phyloP scores from a whole-genome alignment of 2,329 filamentous ascomycete species.

The Sporothrix variecibatus region DNA sequence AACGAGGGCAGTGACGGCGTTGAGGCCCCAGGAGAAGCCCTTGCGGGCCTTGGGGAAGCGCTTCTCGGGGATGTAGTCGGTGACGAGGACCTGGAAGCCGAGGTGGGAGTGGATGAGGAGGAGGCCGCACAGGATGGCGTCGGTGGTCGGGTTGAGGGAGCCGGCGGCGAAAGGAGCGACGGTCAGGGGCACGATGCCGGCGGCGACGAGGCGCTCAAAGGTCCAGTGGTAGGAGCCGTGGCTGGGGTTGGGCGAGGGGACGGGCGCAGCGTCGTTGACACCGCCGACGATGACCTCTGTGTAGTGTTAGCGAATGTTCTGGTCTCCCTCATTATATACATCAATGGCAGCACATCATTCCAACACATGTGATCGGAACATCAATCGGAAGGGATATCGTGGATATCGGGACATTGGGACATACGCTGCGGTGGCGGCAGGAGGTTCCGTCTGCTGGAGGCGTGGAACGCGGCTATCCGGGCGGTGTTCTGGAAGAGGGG shows the following conservation, averaged over 20 bases:
- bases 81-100: conserved; percentile 86
- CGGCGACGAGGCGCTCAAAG: conserved; percentile 84
- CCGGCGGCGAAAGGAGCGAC: conserved; percentile 90
- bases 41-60: conserved; percentile 68
- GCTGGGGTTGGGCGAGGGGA: conserved; percentile 70
- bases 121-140: conserved; percentile 80
- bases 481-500: conserved; percentile 42
- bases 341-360: not conserved
- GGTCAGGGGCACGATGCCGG: conserved; percentile 80
- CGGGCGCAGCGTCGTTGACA: conserved; percentile 84
- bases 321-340: not conserved
- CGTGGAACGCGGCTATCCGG: conserved; percentile 81
- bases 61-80: conserved; percentile 83
- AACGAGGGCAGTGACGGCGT: conserved; percentile 74
- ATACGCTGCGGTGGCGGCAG: conserved; percentile 84
- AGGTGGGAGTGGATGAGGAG: conserved; percentile 93
- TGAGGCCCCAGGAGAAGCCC: conserved; percentile 75
- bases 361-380: not conserved
- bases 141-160: conserved; percentile 83
- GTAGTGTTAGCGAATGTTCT: not conserved
- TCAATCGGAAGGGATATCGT: not conserved
- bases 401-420: conserved; percentile 39
- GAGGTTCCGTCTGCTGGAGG: conserved; percentile 71
- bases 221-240: conserved; percentile 99
- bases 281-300: conserved; percentile 8